phyloP scores from a whole-genome alignment of 1,284 basidiomycete genomes.

The Ustilago hordei region DNA sequence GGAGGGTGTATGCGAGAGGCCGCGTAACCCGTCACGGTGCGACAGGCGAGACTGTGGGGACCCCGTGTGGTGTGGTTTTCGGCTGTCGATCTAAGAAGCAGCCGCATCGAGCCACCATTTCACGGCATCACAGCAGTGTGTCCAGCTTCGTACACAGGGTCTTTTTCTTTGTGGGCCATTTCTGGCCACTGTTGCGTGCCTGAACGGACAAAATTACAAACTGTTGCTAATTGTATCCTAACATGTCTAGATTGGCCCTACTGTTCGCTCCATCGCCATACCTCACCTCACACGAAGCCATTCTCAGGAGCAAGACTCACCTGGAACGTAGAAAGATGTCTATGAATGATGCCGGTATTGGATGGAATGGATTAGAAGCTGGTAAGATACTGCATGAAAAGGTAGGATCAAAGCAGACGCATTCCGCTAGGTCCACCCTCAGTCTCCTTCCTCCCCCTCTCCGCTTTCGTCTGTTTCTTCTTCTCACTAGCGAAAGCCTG shows the following conservation, averaged over 20 bases:
- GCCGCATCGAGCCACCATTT: conserved; percentile 23
- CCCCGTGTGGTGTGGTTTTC: not conserved
- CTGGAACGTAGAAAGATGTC: not conserved
- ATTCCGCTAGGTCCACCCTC: conserved; percentile 49
- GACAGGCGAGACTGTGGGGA: not conserved
- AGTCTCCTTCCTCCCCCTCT: conserved; percentile 48
- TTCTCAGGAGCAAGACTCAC: not conserved
- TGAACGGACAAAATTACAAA: not conserved
- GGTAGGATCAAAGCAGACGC: conserved; percentile 36
- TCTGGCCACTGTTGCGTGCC: conserved; percentile 20
- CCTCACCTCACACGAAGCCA: not conserved
- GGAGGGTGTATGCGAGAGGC: conserved; percentile 1
- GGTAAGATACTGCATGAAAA: not conserved
- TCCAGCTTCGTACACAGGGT: not conserved
- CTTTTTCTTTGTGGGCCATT: not conserved
- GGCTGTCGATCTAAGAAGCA: conserved; percentile 1
- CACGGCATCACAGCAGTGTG: conserved; percentile 13
- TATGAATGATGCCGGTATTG: not conserved
- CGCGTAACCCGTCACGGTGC: conserved; percentile 4
- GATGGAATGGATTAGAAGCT: not conserved
- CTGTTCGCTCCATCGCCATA: not conserved
- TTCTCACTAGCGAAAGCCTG: conserved; percentile 55
- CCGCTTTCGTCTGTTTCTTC: conserved; percentile 58
- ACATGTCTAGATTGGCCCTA: not conserved
- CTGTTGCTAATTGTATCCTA: conserved; percentile 1